A percentile compares a stretch with the other conserved stretches of the same genome.
These are phyloP conservation scores for Chaetomium tenue DNA, from an alignment of 495 filamentous ascomycete species.

Conservation along the genomic window DNA sequence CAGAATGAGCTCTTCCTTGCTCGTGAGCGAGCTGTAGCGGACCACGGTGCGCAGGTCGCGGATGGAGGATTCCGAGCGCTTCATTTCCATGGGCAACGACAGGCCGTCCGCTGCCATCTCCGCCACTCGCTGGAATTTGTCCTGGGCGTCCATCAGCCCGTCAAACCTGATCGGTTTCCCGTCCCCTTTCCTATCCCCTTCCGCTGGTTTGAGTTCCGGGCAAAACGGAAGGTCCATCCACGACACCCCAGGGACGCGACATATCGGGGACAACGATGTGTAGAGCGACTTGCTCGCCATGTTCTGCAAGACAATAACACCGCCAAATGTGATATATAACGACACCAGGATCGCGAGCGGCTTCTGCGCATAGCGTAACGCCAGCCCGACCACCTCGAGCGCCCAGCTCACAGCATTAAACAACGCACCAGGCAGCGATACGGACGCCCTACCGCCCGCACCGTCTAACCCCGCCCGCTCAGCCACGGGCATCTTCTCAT, in stretches of 20 bases:
- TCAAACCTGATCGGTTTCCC: conserved; percentile 57
- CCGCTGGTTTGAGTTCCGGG: conserved; percentile 27
- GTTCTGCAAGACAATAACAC: conserved; percentile 50
- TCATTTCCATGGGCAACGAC: conserved; percentile 65
- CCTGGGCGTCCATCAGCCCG: conserved; percentile 63
- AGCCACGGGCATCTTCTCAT: background rate
- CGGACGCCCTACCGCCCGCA: conserved; percentile 8
- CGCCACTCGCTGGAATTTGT: conserved; percentile 63
- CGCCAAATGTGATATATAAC: conserved; percentile 51
- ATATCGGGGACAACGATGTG: conserved; percentile 60
- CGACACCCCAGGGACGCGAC: conserved; percentile 60
- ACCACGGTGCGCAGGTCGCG: conserved; percentile 70
- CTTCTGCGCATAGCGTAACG: conserved; percentile 52
- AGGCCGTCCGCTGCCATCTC: conserved; percentile 58
- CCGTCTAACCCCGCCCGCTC: background rate
- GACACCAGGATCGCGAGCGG: conserved; percentile 56
- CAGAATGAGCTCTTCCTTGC: conserved; percentile 60
- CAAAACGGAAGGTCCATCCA: conserved; percentile 62
- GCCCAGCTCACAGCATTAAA: conserved; percentile 45
- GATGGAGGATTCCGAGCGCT: conserved; percentile 66
- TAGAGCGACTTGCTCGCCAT: conserved; percentile 49
- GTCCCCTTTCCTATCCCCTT: conserved; percentile 19
- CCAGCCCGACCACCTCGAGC: conserved; percentile 48
- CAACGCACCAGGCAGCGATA: conserved; percentile 33
- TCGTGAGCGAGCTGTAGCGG: conserved; percentile 42